These are phyloP conservation scores for Beauveria sp. DNA, from an alignment of 2,329 filamentous ascomycete genomes.

Conservation along the genomic window DNA sequence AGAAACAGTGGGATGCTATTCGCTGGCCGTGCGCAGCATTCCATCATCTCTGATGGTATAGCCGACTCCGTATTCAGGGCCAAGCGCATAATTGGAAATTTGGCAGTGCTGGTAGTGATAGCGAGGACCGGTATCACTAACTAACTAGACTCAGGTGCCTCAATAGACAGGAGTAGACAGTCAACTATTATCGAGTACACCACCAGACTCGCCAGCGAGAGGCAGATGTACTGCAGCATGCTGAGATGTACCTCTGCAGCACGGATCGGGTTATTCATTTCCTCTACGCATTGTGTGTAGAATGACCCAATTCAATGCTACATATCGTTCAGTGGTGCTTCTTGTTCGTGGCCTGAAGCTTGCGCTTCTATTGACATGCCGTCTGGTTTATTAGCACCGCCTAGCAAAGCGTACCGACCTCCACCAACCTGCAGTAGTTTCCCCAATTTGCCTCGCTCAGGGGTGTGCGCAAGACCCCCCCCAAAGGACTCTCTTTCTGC, in stretches of 20 bases:
- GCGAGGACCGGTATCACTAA: neutral
- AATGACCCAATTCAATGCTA: neutral
- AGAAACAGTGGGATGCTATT: neutral
- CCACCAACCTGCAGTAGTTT: slow-evolving; percentile 1
- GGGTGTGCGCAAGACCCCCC: slow-evolving; percentile 10
- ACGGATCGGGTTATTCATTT: neutral
- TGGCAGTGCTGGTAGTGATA: neutral
- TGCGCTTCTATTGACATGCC: too few relatives aligned
- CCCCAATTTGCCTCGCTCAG: slow-evolving; percentile 6
- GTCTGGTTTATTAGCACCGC: neutral
- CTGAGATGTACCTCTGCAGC: neutral
- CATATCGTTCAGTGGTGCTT: neutral
- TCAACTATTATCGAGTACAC: too few relatives aligned
- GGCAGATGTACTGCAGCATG: neutral
- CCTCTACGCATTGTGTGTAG: neutral
- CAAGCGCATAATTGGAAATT: neutral
- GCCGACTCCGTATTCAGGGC: too few relatives aligned
- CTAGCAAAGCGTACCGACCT: neutral
- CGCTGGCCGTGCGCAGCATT: neutral
- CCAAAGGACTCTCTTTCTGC: neutral
- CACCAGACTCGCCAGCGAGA: too few relatives aligned
- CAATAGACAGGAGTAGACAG: too few relatives aligned
- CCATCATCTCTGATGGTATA: neutral
- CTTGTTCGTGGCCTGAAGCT: neutral
- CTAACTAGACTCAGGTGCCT: too few relatives aligned